These are phyloP conservation scores for Apostasia shenzhenica DNA, from an alignment of 106 monocot genomes.

Conservation along the genomic window DNA sequence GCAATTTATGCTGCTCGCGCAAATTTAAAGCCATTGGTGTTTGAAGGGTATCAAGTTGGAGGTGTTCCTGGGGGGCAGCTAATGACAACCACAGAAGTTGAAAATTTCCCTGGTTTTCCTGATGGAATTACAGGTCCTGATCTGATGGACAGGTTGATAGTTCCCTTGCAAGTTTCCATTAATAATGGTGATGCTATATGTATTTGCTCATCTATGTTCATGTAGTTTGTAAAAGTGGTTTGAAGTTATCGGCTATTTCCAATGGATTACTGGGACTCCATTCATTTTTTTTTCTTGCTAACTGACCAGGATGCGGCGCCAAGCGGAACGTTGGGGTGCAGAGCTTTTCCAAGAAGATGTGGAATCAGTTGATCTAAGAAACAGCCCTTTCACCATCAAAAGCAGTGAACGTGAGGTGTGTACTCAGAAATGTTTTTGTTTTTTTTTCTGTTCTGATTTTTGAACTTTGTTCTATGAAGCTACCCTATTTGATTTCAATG, in stretches of 20 bases:
- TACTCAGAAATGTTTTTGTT: not conserved
- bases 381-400: conserved; percentile 68
- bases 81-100: conserved; percentile 97
- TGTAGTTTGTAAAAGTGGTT: too few relatives aligned
- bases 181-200: too few relatives aligned
- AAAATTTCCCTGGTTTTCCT: conserved; percentile 97
- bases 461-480: not conserved
- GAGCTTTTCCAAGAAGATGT: conserved; percentile 97
- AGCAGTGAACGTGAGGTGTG: conserved; percentile 93
- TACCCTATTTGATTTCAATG: too few relatives aligned
- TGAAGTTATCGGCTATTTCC: too few relatives aligned
- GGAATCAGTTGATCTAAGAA: conserved; percentile 76
- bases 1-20: conserved; percentile 97
- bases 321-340: conserved; percentile 97
- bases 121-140: conserved; percentile 93
- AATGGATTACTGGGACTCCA: too few relatives aligned
- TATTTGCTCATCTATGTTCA: too few relatives aligned
- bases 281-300: too few relatives aligned
- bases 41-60: conserved; percentile 93
- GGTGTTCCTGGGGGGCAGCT: conserved; percentile 96
- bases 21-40: conserved; percentile 92
- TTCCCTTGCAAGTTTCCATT: not conserved
- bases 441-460: not conserved
- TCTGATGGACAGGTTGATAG: conserved; percentile 84
- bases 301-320: conserved; percentile 60